Base-by-base conservation (phyloP, 2,329 filamentous ascomycete species). In the Teratosphaeria nubilosa region DNA sequence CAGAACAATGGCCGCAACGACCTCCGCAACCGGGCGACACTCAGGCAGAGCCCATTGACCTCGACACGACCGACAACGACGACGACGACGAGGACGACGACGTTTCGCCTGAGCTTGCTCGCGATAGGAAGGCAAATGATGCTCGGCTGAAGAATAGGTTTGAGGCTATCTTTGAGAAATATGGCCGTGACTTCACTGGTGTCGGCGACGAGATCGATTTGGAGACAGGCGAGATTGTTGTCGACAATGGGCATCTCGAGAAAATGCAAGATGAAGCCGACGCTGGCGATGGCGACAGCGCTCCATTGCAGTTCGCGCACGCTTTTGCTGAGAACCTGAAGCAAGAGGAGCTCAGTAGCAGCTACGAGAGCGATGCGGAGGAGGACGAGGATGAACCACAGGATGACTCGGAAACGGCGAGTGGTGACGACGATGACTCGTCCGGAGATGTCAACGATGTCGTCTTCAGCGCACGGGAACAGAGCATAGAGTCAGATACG, bases 161-260 rank as follows among this genome's bases (percentile, higher is more conserved):
- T 70, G 91, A 96, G 69, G 78, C 83, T 58, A 95, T 97, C 57
- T 96, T 96, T 70, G 83, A 87, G 60, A 96, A 95, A 72, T 69
- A 69, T 55, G 63, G 62, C 56, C 85, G 80, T 63, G 88, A 96
- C 70, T 96, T 96, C 68, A 84, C 85, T 1, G 87, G 86, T 4
- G 80, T 92, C 55, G 91, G 87, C 56, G 92, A 97, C 72, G 91
- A 96, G 74, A 91, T 97, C 66, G 90, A 97, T 72, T 78, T 96
- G 58, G 78, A 79, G 54, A 92, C 88, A 0, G 91, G 90, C 56
- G 79, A 88, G 59, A 85, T 97, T 53, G 80, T 95, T n/a, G 85
- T 96, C 58, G 82, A 97, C 72, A 94, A 96, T 77, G 92, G 94
- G 0, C 94, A 97, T 74, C 72, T 96, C 56, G 71, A 81, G 55